Evolutionary conservation across 2,329 filamentous ascomycete genomes (phyloP), one percentile per base, ranked within the genome.

Genomic region (Davidsoniella neocaledoniae): DNA sequence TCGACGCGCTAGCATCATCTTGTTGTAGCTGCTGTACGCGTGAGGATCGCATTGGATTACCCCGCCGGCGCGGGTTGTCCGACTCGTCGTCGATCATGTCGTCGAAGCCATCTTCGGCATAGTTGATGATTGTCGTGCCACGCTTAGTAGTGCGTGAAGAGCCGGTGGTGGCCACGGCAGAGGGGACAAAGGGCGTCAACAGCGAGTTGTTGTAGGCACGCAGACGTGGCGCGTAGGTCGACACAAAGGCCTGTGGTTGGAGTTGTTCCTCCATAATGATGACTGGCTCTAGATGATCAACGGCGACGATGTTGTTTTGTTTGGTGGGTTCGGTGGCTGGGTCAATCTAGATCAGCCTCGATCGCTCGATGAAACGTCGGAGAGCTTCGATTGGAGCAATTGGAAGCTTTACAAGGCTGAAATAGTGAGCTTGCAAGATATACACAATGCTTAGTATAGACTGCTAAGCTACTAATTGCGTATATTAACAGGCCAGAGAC

Each of bases 71-170:
- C 53, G 76, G 72, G 50, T 86, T 82, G 55, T 86, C 83, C 46
- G 83, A 81, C 55, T 86, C 83, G 50, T 81, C 76, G 37, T 79
- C 76, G 51, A 76, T 64, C 51, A 76, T 64, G 59, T 90, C 87
- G 56, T 95, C 90, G 60, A 82, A 94, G 43, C 88, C 88, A 63
- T 96, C 90, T 63, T 98, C 91, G 21, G 91, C 90, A 62, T 98
- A 98, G 68, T 95, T 98, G 66, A 96, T 91, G 55, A 90, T 85
- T 33, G 86, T 91, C 2, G 91, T 96, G 52, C 91, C 91, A 65
- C 91, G 83, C 70, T 98, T 96, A 7, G 91, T 96, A n/a, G 85
- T 94, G 62, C 90, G 79, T 58, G 85, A 74, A 53, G 76, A 68
- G 1, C 29, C 39, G 38, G 81, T 76, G 21, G 78, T 80, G 2